phyloP scores from a whole-genome alignment of 257 asterid species.

The Solanum acaule region DNA sequence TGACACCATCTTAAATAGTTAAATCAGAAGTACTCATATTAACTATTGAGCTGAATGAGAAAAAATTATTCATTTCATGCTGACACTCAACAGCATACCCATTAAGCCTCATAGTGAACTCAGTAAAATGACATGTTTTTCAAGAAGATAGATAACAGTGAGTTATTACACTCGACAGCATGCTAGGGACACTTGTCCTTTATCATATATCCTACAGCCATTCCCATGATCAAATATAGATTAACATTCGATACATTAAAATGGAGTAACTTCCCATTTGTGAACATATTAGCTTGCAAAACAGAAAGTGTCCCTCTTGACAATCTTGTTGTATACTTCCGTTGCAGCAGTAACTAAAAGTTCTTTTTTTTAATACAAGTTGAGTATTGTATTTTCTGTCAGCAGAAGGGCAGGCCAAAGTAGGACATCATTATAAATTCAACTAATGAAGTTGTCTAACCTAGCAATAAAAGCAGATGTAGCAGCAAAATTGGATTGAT shows the following conservation, averaged over 20 bases:
- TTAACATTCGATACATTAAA: background rate
- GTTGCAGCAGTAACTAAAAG: too few species aligned
- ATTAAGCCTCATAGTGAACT: too few species aligned
- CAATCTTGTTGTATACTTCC: background rate
- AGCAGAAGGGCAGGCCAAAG: too few species aligned
- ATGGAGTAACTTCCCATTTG: background rate
- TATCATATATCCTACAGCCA: background rate
- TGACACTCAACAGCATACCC: too few species aligned
- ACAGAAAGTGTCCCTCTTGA: background rate
- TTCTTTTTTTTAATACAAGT: too few species aligned
- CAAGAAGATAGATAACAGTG: background rate
- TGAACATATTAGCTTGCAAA: background rate
- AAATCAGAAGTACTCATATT: too few species aligned
- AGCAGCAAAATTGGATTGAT: slow-evolving; percentile 91
- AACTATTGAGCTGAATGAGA: too few species aligned
- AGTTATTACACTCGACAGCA: too few species aligned
- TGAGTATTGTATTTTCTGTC: too few species aligned
- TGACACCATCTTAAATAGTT: background rate
- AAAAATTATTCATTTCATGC: too few species aligned
- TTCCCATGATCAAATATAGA: background rate
- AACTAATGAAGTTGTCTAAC: slow-evolving; percentile 20
- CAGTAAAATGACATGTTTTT: too few species aligned
- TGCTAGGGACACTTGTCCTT: background rate
- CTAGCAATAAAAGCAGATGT: slow-evolving; percentile 88
- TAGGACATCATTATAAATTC: too few species aligned